Conservation (phyloP, 2,329 filamentous ascomycete genomes). For the Teratosphaeria destructans region DNA sequence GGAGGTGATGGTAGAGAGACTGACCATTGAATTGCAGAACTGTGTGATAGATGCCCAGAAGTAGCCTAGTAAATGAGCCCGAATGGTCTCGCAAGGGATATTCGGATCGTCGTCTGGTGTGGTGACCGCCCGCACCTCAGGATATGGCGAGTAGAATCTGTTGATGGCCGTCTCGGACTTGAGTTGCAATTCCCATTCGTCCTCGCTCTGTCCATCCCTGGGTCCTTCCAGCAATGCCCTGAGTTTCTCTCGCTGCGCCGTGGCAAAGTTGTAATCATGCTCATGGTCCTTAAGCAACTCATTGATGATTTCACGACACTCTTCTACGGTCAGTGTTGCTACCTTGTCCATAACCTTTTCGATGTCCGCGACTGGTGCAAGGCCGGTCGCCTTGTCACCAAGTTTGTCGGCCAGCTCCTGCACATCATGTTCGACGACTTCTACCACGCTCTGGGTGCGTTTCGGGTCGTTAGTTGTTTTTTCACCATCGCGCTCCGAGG, state of each 20-base stretch:
- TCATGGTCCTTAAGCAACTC: conserved; percentile 1
- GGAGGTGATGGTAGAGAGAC: not conserved
- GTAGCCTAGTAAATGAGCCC: conserved; percentile 1
- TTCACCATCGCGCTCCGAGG: not conserved
- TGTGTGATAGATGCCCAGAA: conserved; percentile 1
- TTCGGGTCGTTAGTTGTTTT: not conserved
- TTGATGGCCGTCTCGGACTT: conserved; percentile 38
- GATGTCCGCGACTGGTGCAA: conserved; percentile 1
- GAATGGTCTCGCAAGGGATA: conserved; percentile 2
- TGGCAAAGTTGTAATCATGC: not conserved
- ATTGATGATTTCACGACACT: not conserved
- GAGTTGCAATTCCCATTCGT: conserved; percentile 75
- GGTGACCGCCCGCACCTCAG: conserved; percentile 1
- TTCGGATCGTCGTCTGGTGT: not conserved
- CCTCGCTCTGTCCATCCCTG: conserved; percentile 26
- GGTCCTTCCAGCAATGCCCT: conserved; percentile 1
- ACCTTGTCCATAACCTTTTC: conserved; percentile 1
- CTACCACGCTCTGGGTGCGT: not conserved
- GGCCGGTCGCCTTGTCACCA: not conserved
- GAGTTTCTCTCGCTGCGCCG: conserved; percentile 1
- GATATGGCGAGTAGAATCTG: conserved; percentile 3
- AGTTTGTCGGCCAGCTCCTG: conserved; percentile 1
- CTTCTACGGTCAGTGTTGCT: not conserved
- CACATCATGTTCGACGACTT: not conserved
- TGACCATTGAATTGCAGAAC: conserved; percentile 1